A percentile compares a stretch with the other conserved stretches of the same genome.
Evolutionary conservation across 2,329 filamentous ascomycete species (phyloP).

Genomic region (Boeremia lycopersici): DNA sequence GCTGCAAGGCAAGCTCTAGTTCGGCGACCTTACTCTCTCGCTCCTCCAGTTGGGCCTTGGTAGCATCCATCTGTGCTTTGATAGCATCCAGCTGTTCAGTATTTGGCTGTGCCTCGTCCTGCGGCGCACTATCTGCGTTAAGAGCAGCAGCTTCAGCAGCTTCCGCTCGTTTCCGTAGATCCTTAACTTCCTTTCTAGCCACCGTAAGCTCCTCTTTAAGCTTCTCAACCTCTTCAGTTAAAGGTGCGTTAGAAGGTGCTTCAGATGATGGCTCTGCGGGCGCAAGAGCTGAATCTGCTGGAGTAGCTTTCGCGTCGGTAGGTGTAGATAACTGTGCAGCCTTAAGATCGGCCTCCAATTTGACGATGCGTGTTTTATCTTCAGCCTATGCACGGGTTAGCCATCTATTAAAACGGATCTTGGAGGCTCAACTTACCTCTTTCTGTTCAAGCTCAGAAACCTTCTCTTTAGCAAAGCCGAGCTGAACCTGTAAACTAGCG

Average conservation of each 20-base stretch:
- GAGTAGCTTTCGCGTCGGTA: constrained; percentile 18
- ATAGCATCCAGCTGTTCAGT: constrained; percentile 49
- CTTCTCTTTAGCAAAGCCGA: constrained; percentile 63
- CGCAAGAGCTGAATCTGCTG: constrained; percentile 17
- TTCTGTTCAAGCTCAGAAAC: constrained; percentile 70
- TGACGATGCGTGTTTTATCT: constrained; percentile 48
- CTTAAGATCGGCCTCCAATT: constrained; percentile 41
- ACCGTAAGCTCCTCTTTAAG: constrained; percentile 49
- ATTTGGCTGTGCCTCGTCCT: constrained; percentile 55
- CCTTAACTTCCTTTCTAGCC: constrained; percentile 54
- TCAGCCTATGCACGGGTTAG: constrained; percentile 41
- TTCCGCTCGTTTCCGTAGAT: constrained; percentile 48
- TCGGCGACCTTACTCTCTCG: constrained; percentile 33
- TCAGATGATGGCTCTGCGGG: constrained; percentile 8
- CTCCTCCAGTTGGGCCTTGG: constrained; percentile 42
- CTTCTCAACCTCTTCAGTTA: constrained; percentile 20
- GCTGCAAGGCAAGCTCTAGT: constrained; percentile 55
- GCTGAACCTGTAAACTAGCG: constrained; percentile 44
- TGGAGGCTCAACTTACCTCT: constrained; percentile 44
- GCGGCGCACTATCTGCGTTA: constrained; percentile 11
- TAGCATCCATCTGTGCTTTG: constrained; percentile 46
- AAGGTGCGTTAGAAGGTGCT: constrained; percentile 3
- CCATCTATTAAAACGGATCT: background rate
- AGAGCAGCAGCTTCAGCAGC: constrained; percentile 23
- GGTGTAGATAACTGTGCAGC: constrained; percentile 31